Conservation (phyloP, 1,284 basidiomycete species). For the Inonotus hispidus region DNA sequence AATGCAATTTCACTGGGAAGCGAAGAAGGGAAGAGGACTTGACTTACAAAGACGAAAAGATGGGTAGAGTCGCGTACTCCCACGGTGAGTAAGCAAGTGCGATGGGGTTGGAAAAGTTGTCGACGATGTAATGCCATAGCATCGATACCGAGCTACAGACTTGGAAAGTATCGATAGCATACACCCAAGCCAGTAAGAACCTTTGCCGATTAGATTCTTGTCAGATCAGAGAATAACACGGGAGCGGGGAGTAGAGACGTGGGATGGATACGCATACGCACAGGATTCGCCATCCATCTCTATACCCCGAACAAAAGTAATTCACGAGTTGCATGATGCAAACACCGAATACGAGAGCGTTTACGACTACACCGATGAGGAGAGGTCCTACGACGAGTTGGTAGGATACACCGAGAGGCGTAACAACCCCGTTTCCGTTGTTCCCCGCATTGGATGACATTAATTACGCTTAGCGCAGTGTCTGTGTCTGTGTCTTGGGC, state of each 20-base stretch:
- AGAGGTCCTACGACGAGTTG: conserved; percentile 4
- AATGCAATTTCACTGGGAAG: not conserved
- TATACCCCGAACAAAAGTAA: not conserved
- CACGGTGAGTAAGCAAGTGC: conserved; percentile 2
- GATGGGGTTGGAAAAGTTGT: conserved; percentile 9
- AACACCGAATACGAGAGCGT: conserved; percentile 6
- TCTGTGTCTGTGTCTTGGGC: not conserved
- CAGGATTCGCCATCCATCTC: not conserved
- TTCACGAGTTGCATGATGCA: conserved; percentile 9
- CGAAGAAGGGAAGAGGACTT: not conserved
- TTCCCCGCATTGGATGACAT: not conserved
- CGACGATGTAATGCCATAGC: conserved; percentile 13
- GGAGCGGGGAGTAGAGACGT: no score
- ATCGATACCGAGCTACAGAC: conserved; percentile 5
- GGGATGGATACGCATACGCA: not conserved
- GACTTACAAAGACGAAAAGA: conserved; percentile 3
- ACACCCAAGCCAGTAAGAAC: not conserved
- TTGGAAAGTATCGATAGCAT: conserved; percentile 7
- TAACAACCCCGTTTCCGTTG: not conserved
- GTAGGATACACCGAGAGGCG: not conserved
- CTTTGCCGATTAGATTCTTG: not conserved
- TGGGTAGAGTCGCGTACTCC: conserved; percentile 10
- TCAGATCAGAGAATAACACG: not conserved
- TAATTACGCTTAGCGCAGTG: not conserved
- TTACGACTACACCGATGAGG: conserved; percentile 10